phyloP scores from a whole-genome alignment of 805 yeast genomes.

The Monosporozyma solicola region DNA sequence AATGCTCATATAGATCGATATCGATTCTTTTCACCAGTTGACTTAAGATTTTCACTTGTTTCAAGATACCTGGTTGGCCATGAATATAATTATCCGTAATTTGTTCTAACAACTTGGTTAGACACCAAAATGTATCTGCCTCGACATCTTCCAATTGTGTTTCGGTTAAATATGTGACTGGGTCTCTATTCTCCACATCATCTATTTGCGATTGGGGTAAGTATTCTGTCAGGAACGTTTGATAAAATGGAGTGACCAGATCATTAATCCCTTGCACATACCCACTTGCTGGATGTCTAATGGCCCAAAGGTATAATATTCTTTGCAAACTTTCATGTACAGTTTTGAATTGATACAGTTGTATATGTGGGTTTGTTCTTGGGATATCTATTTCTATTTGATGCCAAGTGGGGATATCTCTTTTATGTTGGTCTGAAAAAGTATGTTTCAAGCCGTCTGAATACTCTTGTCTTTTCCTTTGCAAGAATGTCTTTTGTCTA shows the following conservation, averaged over 20 bases:
- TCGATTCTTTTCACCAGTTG: constrained; percentile 78
- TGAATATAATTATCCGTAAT: constrained; percentile 96
- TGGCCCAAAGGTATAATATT: constrained; percentile 86
- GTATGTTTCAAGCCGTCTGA: constrained; percentile 61
- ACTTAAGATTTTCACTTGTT: constrained; percentile 77
- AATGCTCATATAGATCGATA: constrained; percentile 58
- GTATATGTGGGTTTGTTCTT: constrained; percentile 80
- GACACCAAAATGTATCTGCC: constrained; percentile 96
- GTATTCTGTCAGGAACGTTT: constrained; percentile 70
- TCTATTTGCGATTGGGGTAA: constrained; percentile 34
- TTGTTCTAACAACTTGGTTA: constrained; percentile 82
- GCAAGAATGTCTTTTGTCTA: constrained; percentile 59
- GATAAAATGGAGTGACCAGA: constrained; percentile 85
- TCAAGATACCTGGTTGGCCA: constrained; percentile 93
- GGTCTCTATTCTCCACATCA: constrained; percentile 52
- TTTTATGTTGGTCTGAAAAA: constrained; percentile 41
- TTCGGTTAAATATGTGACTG: constrained; percentile 44
- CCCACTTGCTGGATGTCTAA: constrained; percentile 95
- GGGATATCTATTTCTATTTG: constrained; percentile 93
- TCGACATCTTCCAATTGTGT: constrained; percentile 64
- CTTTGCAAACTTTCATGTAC: constrained; percentile 76
- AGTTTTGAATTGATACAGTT: constrained; percentile 54
- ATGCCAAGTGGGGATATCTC: constrained; percentile 82
- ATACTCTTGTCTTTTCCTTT: constrained; percentile 81
- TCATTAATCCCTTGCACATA: constrained; percentile 97